Evolutionary conservation across 2,329 filamentous ascomycete species (phyloP).

Genomic region (Pestalotiopsis sp.): DNA sequence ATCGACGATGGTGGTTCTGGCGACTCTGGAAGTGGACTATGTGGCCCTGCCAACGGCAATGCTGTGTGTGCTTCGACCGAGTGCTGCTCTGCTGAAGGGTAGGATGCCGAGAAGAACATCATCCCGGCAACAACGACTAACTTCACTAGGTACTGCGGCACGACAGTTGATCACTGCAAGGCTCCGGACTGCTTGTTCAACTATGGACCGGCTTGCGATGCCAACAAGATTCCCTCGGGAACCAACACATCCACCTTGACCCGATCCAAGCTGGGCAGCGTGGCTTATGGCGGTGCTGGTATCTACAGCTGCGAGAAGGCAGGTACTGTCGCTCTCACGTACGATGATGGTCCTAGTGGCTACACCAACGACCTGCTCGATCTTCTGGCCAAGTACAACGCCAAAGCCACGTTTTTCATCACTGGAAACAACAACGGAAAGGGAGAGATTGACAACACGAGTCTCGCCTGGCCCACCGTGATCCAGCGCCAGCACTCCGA

Average conservation of each 20-base stretch:
- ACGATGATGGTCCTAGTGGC: slow-evolving; percentile 66
- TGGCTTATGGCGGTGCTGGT: slow-evolving; percentile 58
- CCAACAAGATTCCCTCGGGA: slow-evolving; percentile 56
- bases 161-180: slow-evolving; percentile 56
- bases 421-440: slow-evolving; percentile 60
- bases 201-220: slow-evolving; percentile 64
- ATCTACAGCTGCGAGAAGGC: slow-evolving; percentile 59
- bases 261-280: slow-evolving; percentile 53
- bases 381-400: slow-evolving; percentile 58
- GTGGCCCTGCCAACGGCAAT: slow-evolving; percentile 37
- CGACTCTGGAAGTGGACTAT: slow-evolving; percentile 47
- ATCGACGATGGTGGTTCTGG: slow-evolving; percentile 10
- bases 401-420: slow-evolving; percentile 71
- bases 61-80: slow-evolving; percentile 35
- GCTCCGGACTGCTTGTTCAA: slow-evolving; percentile 64
- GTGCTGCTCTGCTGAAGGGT: slow-evolving; percentile 48
- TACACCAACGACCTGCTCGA: slow-evolving; percentile 66
- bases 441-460: slow-evolving; percentile 55
- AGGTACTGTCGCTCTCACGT: slow-evolving; percentile 67
- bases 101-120: slow-evolving; percentile 6
- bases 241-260: slow-evolving; percentile 54
- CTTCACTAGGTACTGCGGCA: slow-evolving; percentile 54
- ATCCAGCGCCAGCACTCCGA: slow-evolving; percentile 54
- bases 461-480: slow-evolving; percentile 45
- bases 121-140: background rate